Conservation (phyloP, 2,329 filamentous ascomycete genomes). For the Juglanconis sp. region DNA sequence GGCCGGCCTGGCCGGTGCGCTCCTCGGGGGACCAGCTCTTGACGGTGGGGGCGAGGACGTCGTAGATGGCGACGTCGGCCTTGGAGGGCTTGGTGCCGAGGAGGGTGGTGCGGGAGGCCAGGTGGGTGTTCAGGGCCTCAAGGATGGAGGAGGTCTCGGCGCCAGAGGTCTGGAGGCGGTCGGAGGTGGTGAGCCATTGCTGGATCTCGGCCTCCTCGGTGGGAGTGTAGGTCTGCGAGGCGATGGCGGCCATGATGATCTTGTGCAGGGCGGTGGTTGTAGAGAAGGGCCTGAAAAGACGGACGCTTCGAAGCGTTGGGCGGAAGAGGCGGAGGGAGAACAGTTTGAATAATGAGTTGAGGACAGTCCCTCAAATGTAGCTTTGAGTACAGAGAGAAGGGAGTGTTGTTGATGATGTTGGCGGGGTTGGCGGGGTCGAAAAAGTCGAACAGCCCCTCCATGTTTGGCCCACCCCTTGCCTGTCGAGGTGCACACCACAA, state of each 20-base stretch:
- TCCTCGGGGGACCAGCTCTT: slow-evolving; percentile 79
- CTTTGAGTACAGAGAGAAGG: background rate
- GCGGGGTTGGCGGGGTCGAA: background rate
- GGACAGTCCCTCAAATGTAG: slow-evolving; percentile 3
- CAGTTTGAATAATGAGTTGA: slow-evolving; percentile 35
- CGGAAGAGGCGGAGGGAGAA: slow-evolving; percentile 39
- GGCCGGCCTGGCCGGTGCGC: slow-evolving; percentile 83
- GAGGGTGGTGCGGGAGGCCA: slow-evolving; percentile 83
- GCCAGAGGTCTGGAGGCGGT: slow-evolving; percentile 57
- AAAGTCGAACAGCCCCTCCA: no score
- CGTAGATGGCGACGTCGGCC: slow-evolving; percentile 82
- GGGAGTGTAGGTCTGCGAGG: slow-evolving; percentile 66
- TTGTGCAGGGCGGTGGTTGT: slow-evolving; percentile 37
- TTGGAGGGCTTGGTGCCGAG: slow-evolving; percentile 86
- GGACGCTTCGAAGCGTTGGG: slow-evolving; percentile 34
- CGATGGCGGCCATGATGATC: slow-evolving; percentile 64
- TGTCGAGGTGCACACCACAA: no score
- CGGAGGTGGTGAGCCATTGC: slow-evolving; percentile 80
- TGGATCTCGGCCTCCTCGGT: slow-evolving; percentile 83
- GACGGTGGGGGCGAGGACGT: slow-evolving; percentile 72
- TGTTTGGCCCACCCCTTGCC: no score
- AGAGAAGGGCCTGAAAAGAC: slow-evolving; percentile 30
- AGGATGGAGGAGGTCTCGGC: slow-evolving; percentile 59
- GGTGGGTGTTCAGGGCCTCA: slow-evolving; percentile 77
- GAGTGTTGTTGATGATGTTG: background rate